phyloP scores from a whole-genome alignment of 2,329 filamentous ascomycete genomes.

The Domatiomyces catenatus region DNA sequence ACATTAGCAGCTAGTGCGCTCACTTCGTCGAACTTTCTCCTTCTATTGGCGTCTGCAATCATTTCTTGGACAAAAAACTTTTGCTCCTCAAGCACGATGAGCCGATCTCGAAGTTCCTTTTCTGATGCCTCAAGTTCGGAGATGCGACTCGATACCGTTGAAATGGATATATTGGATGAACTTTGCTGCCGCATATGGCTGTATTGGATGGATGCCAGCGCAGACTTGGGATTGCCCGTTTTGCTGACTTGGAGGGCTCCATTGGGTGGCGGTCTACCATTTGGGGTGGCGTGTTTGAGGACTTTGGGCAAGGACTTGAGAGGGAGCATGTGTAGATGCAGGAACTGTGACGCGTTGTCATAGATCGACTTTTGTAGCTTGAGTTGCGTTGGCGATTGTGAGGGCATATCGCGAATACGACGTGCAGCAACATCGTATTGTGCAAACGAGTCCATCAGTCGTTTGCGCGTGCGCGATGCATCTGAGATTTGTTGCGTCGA shows the following conservation, averaged over 20 bases:
- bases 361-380: conserved; percentile 70
- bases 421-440: conserved; percentile 75
- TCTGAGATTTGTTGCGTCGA: conserved; percentile 60
- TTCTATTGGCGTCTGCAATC: conserved; percentile 60
- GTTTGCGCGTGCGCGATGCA: conserved; percentile 75
- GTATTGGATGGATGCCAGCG: conserved; percentile 45
- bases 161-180: conserved; percentile 36
- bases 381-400: conserved; percentile 54
- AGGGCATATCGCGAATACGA: conserved; percentile 63
- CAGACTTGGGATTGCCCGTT: conserved; percentile 21
- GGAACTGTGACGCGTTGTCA: conserved; percentile 62
- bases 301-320: conserved; percentile 59
- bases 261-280: conserved; percentile 14
- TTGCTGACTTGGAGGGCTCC: conserved; percentile 18
- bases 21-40: conserved; percentile 74
- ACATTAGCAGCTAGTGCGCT: conserved; percentile 62
- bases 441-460: conserved; percentile 72
- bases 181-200: conserved; percentile 36
- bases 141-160: conserved; percentile 35
- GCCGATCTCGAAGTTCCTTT: conserved; percentile 59
- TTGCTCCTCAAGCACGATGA: conserved; percentile 82
- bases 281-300: conserved; percentile 44
- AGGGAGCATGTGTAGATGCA: conserved; percentile 82
- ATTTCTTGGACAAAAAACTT: conserved; percentile 77
- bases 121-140: conserved; percentile 67